These are phyloP conservation scores for Aspergillus sp. DNA, from an alignment of 2,329 filamentous ascomycete species.

Conservation along the genomic window DNA sequence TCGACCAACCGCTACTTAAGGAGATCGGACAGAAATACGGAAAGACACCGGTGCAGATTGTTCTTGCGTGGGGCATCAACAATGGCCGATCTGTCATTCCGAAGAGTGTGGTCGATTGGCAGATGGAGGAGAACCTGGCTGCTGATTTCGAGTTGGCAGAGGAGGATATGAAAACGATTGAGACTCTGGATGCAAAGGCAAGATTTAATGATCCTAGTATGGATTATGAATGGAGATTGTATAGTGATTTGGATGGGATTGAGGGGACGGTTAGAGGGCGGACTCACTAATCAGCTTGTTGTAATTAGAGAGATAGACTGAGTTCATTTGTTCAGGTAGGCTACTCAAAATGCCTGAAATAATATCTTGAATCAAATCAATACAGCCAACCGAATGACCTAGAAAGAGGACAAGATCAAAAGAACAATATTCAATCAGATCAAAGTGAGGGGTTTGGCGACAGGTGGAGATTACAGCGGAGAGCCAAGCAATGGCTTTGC, in stretches of 20 bases:
- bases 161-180: conserved; percentile 15
- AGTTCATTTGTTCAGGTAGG: too few species aligned
- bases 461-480: too few species aligned
- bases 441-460: too few species aligned
- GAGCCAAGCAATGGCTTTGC: too few species aligned
- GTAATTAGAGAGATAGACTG: too few species aligned
- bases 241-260: conserved; percentile 7
- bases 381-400: too few species aligned
- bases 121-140: conserved; percentile 19
- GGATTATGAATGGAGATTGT: conserved; percentile 16
- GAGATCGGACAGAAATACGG: conserved; percentile 49
- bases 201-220: conserved; percentile 50
- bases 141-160: conserved; percentile 14
- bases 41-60: conserved; percentile 49
- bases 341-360: too few species aligned
- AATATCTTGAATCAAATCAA: too few species aligned
- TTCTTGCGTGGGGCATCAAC: conserved; percentile 23
- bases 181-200: conserved; percentile 47
- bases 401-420: too few species aligned
- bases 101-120: conserved; percentile 17
- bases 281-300: background rate
- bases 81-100: conserved; percentile 17
- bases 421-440: too few species aligned
- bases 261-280: conserved; percentile 4
- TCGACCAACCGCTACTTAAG: conserved; percentile 49